A percentile compares a stretch with the other conserved stretches of the same genome.
Conservation (phyloP, 2,329 filamentous ascomycete genomes). For the Byssothecium circinans region DNA sequence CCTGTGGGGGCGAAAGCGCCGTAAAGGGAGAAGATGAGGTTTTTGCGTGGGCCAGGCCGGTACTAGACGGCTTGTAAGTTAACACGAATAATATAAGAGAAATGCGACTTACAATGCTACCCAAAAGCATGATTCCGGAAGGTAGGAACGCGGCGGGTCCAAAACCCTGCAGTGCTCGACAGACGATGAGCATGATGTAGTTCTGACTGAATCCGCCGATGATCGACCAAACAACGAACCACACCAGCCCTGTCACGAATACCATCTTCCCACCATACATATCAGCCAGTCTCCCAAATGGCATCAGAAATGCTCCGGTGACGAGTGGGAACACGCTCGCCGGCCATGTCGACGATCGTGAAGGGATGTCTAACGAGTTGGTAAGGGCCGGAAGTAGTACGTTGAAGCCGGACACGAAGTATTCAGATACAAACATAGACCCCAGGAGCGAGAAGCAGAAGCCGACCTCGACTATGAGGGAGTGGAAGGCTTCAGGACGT, state of each 20-base stretch:
- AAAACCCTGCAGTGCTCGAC: conserved; percentile 73
- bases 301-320: conserved; percentile 40
- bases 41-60: conserved; percentile 69
- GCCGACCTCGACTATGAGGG: conserved; percentile 58
- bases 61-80: conserved; percentile 45
- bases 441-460: conserved; percentile 65
- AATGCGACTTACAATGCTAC: conserved; percentile 47
- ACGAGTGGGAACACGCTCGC: conserved; percentile 44
- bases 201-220: conserved; percentile 69
- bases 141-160: conserved; percentile 73
- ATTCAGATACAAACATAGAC: conserved; percentile 69
- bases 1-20: conserved; percentile 55
- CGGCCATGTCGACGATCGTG: conserved; percentile 58
- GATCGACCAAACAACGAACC: conserved; percentile 71
- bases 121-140: conserved; percentile 67
- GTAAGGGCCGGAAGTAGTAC: conserved; percentile 68
- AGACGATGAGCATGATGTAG: conserved; percentile 71
- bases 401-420: conserved; percentile 75
- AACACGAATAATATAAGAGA: not conserved
- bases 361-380: conserved; percentile 64
- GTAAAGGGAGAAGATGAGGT: conserved; percentile 65
- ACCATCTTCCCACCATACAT: conserved; percentile 66
- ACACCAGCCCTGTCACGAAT: conserved; percentile 61
- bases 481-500: conserved; percentile 60
- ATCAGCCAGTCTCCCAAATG: conserved; percentile 60